Conservation (phyloP, 495 filamentous ascomycete genomes). For the Lasiosphaeriaceae sp. region DNA sequence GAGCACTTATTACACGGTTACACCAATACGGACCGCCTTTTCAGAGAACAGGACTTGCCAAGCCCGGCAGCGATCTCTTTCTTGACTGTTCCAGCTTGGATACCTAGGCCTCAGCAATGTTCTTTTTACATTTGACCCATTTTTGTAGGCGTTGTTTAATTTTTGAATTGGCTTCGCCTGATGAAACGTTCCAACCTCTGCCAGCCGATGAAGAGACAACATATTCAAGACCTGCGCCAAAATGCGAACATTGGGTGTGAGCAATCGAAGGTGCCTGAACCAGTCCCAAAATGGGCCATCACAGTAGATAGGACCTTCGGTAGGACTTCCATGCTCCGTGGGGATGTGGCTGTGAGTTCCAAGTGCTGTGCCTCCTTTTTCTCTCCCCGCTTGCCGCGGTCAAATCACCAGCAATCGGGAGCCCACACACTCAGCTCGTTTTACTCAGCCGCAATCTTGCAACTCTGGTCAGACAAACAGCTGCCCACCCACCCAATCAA, state of each 20-base stretch:
- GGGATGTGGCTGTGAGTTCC: slow-evolving; percentile 21
- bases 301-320: slow-evolving; percentile 23
- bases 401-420: not conserved
- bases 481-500: not conserved
- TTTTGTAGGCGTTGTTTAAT: too few relatives aligned
- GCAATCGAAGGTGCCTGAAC: slow-evolving; percentile 27
- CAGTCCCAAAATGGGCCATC: slow-evolving; percentile 20
- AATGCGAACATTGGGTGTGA: slow-evolving; percentile 2
- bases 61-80: too few relatives aligned
- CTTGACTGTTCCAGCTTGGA: not conserved
- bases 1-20: too few relatives aligned
- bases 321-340: slow-evolving; percentile 26
- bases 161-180: too few relatives aligned
- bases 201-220: too few relatives aligned
- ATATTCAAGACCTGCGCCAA: not conserved
- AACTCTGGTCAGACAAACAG: not conserved
- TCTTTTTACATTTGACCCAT: too few relatives aligned
- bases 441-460: not conserved
- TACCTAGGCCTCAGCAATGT: too few relatives aligned
- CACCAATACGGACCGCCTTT: not conserved
- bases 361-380: slow-evolving; percentile 20
- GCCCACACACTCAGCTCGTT: not conserved
- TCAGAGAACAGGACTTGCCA: not conserved
- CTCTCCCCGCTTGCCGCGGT: not conserved
- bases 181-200: too few relatives aligned